Evolutionary conservation across 148 eudicot species (phyloP), one percentile per base, ranked within the genome.

Genomic region (Silene uniflora): DNA sequence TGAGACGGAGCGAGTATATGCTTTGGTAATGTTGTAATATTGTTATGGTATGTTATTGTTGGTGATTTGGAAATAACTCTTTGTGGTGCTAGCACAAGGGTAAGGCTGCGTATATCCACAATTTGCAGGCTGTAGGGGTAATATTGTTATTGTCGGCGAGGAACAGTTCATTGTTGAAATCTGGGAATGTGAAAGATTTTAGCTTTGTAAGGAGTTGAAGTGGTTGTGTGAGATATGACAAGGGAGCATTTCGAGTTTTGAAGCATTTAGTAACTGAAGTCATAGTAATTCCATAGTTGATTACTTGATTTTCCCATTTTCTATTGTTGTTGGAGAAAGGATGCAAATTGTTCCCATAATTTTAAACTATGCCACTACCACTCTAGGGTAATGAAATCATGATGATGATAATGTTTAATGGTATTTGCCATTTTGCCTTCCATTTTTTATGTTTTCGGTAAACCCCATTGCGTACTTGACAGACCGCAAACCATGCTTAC

Each of bases 81-180:
- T 39, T 39, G 44, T 39, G 44, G 44, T 39, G 44, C 44, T 39
- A 6, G 44, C 10, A 39, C 8, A 39, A 39, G 44, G 44, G 44
- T 39, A 6, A 39, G 44, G 44, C 44, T 39, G 0, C 9, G 10
- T 39, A 39, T 7, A 39, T 39, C 10, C 44, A 39, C 44, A 39
- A 39, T 39, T 39, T 39, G 44, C 44, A 1, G 44, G 44, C 9
- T 6, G 8, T 39, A 39, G 44, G 44, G 44, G 44, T 39, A 7
- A 39, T 39, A 39, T 12, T 78, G 47, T 42, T 16, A 7, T 14
- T 39, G 56, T 69, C 18, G 21, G 25, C 69, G 47, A 52, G 13
- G 3, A 62, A 11, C 11, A 5, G 14, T 62, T 62, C 8, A 22
- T 62, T 10, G 66, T 66, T 78, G 71, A 64, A 63, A 72, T 80